Base-by-base conservation (phyloP, 2,329 filamentous ascomycete species). In the Xylaria polymorpha region DNA sequence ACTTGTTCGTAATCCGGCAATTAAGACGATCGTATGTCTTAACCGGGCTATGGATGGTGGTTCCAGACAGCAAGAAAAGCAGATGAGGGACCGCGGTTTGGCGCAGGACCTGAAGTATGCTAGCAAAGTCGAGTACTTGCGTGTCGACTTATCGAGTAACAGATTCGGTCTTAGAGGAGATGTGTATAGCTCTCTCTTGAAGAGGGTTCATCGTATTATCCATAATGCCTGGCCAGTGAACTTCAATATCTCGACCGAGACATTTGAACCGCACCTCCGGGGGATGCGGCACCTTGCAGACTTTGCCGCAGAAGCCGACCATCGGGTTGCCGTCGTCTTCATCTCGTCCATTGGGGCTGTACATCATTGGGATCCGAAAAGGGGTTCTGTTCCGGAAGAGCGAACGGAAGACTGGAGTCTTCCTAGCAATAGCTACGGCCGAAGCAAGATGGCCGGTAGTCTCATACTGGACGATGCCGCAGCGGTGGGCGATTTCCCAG, bases 221-320 rank as follows among this genome's bases (percentile, higher is more conserved):
- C 80, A 83, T 69, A 81, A 81, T 64, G 81, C 80, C 0, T 83
- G 81, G 81, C 80, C 80, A 0, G 82, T 83, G 74, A 81, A 78
- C 67, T 77, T 74, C 41, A 81, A 77, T 61, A 75, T 79, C 20
- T 70, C 77, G 0, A 20, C 81, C 0, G 61, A 71, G 2, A 77
- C 71, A 2, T 83, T 82, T 62, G 76, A 79, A 50, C 66, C 75
- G 0, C 78, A 81, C 44, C 79, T 83, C 61, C 71, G 78, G 14
- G 77, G 78, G 15, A 76, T 84, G 69, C 76, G 79, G 2, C 80
- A 80, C 50, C 74, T 85, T 10, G 73, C 83, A 43, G 61, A 73
- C 14, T 73, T 77, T 58, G 64, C 74, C 12, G 73, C 53, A 35
- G 67, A 73, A 56, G 74, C 73, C 3, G 72, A 60, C 7, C 62